Evolutionary conservation across 495 filamentous ascomycete species (phyloP).

Genomic region (Podospora pseudoanserina): DNA sequence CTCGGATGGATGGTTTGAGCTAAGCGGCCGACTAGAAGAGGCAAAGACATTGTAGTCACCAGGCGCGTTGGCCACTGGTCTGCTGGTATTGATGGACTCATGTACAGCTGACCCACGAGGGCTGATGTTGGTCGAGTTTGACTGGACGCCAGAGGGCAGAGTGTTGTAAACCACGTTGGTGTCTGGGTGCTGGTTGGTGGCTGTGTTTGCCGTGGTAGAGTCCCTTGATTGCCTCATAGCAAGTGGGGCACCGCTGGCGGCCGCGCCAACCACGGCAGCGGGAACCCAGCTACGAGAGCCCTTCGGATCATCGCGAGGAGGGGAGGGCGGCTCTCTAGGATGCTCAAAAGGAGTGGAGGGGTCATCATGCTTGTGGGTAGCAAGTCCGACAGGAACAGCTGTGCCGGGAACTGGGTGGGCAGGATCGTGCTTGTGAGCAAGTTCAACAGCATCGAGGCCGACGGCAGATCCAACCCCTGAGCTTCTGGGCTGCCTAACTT

Average conservation of each 20-base stretch:
- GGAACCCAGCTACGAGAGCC: background rate
- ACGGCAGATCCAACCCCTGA: slow-evolving; percentile 11
- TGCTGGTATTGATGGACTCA: background rate
- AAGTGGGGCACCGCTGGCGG: background rate
- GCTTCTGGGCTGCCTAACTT: background rate
- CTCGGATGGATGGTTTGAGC: background rate
- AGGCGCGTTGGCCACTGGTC: background rate
- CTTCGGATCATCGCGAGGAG: background rate
- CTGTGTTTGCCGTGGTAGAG: background rate
- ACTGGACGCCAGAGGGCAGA: background rate
- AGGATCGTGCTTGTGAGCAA: slow-evolving; percentile 4
- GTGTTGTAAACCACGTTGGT: background rate
- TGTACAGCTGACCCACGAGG: background rate
- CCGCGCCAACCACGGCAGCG: background rate
- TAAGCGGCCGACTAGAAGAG: background rate
- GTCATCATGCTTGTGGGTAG: background rate
- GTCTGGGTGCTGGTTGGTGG: background rate
- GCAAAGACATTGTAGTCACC: background rate
- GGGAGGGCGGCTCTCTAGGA: slow-evolving; percentile 24
- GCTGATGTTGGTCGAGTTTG: background rate
- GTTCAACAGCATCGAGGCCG: slow-evolving; percentile 17
- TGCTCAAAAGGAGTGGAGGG: slow-evolving; percentile 20
- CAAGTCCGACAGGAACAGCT: background rate
- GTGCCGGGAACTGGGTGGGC: background rate
- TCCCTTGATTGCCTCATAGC: background rate